phyloP scores from a whole-genome alignment of 2,329 filamentous ascomycete species.

The Cladosporium oxysporum region DNA sequence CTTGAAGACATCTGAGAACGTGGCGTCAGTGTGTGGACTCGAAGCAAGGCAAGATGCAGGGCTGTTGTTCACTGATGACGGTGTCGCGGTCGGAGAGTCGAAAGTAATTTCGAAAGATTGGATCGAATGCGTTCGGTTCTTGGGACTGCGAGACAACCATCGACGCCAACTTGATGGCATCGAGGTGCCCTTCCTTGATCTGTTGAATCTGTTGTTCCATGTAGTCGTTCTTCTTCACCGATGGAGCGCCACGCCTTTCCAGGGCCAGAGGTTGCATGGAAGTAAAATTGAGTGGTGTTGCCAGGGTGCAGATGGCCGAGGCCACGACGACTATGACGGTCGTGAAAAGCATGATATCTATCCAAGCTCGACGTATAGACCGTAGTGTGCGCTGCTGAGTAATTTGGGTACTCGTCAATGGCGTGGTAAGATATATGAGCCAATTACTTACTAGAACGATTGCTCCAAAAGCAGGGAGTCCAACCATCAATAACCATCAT shows the following conservation, averaged over 20 bases:
- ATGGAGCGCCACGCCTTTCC: not conserved
- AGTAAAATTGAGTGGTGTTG: not conserved
- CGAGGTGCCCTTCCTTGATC: not conserved
- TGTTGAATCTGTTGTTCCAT: not conserved
- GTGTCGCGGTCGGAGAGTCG: not conserved
- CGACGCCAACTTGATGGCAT: not conserved
- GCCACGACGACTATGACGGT: not conserved
- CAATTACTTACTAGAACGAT: not conserved
- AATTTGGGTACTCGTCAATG: not conserved
- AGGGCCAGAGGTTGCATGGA: not conserved
- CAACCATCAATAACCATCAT: not conserved
- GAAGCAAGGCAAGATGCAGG: not conserved
- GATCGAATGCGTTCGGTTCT: not conserved
- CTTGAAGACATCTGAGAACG: not conserved
- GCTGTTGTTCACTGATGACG: not conserved
- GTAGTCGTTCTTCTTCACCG: not conserved
- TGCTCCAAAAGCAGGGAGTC: not conserved
- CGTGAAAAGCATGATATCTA: not conserved
- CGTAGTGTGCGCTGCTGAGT: not conserved
- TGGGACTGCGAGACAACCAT: not conserved
- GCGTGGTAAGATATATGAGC: not conserved
- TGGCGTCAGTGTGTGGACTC: not conserved
- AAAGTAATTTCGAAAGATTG: not conserved
- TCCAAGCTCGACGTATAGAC: not conserved
- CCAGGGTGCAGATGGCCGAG: not conserved